A percentile compares a stretch with the other conserved stretches of the same genome.
phyloP scores from a whole-genome alignment of 768 basidiomycete species.

The Lentinula sp. region DNA sequence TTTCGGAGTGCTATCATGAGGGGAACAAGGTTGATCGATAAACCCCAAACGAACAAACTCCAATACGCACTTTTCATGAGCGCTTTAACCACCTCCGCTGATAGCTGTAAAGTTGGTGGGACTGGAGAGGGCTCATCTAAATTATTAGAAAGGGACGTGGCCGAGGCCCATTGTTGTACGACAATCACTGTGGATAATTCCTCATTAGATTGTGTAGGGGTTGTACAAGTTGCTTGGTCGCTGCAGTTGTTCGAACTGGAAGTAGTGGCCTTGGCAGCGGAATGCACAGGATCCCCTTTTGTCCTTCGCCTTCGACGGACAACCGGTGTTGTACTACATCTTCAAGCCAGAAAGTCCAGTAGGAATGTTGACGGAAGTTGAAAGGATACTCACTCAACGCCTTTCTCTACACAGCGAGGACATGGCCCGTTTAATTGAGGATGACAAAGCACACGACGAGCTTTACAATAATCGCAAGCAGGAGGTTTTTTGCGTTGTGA shows the following conservation, averaged over 20 bases:
- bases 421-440: slow-evolving; percentile 7
- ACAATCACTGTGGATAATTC: not conserved
- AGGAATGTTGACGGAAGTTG: not conserved
- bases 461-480: slow-evolving; percentile 10
- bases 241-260: not conserved
- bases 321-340: slow-evolving; percentile 10
- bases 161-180: not conserved
- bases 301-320: slow-evolving; percentile 2
- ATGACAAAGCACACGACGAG: slow-evolving; percentile 7
- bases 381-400: slow-evolving; percentile 4
- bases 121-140: not conserved
- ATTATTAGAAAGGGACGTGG: not conserved
- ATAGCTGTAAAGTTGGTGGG: not conserved
- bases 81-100: not conserved
- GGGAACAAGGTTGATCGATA: not conserved
- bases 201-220: not conserved
- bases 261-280: not conserved
- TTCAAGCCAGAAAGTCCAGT: not conserved
- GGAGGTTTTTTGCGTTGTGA: not conserved
- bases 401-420: slow-evolving; percentile 11
- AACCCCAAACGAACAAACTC: not conserved
- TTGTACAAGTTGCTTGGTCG: not conserved
- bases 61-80: slow-evolving; percentile 6
- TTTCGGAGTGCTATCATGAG: not conserved
- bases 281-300: not conserved